Percentiles rank a stretch among this genome's conserved stretches.
These are phyloP conservation scores for Candida maris DNA, from an alignment of 805 yeast genomes.

Conservation along the genomic window DNA sequence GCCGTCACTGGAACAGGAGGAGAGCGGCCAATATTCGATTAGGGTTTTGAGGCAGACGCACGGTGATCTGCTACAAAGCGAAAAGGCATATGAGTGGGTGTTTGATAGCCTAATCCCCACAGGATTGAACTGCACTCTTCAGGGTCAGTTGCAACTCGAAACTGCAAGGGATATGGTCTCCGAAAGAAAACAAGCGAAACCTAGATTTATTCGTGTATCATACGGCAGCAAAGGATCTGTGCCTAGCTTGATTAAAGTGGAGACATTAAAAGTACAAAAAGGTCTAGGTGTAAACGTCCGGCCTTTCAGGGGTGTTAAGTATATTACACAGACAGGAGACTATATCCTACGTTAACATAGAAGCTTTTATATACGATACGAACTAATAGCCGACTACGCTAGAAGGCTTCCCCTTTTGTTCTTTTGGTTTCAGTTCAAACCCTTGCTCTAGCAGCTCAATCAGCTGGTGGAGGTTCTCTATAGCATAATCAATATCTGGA, in stretches of 20 bases:
- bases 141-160: slow-evolving; percentile 42
- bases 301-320: slow-evolving; percentile 91
- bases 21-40: slow-evolving; percentile 33
- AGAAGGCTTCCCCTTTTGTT: too few relatives aligned
- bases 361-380: too few relatives aligned
- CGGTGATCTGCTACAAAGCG: slow-evolving; percentile 65
- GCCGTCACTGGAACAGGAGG: slow-evolving; percentile 12
- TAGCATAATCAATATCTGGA: slow-evolving; percentile 35
- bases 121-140: slow-evolving; percentile 64
- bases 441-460: slow-evolving; percentile 36
- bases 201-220: slow-evolving; percentile 44
- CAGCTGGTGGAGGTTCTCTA: slow-evolving; percentile 37
- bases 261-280: slow-evolving; percentile 51
- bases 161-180: background rate
- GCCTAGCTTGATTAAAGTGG: slow-evolving; percentile 74
- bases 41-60: slow-evolving; percentile 64
- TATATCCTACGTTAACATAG: slow-evolving; percentile 38
- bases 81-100: slow-evolving; percentile 61
- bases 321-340: slow-evolving; percentile 62
- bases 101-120: slow-evolving; percentile 54
- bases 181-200: slow-evolving; percentile 21
- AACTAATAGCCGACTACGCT: slow-evolving; percentile 10
- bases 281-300: slow-evolving; percentile 60
- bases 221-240: slow-evolving; percentile 65
- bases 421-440: slow-evolving; percentile 20